A percentile compares a stretch with the other conserved stretches of the same genome.
Evolutionary conservation across 108 stramenopile genomes (phyloP).

Genomic region (Skeletonema costatum): DNA sequence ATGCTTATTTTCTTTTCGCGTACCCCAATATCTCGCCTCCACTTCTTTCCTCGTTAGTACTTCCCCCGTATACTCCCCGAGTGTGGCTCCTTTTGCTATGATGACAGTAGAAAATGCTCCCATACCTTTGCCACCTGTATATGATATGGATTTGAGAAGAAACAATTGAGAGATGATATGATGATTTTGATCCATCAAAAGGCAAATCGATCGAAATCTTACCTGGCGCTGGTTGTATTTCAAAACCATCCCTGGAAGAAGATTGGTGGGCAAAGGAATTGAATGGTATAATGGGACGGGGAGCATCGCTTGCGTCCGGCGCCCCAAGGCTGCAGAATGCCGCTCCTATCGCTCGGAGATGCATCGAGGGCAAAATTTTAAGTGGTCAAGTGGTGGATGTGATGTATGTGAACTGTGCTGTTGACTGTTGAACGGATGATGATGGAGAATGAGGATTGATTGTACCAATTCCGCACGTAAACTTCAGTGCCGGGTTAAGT

Average conservation of each 20-base stretch:
- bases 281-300: slow-evolving; percentile 6
- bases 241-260: background rate
- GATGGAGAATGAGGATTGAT: too few species aligned
- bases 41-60: slow-evolving; percentile 17
- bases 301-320: background rate
- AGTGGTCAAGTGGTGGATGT: too few species aligned
- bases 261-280: slow-evolving; percentile 11
- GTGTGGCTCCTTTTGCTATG: slow-evolving; percentile 3
- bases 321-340: background rate
- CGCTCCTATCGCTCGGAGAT: background rate
- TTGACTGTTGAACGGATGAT: too few species aligned
- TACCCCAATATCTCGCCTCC: slow-evolving; percentile 28
- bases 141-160: background rate
- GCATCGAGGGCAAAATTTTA: background rate
- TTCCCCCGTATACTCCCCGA: slow-evolving; percentile 34
- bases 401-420: too few species aligned
- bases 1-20: slow-evolving; percentile 1
- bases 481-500: too few species aligned
- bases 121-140: slow-evolving; percentile 17
- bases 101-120: slow-evolving; percentile 21
- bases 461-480: too few species aligned
- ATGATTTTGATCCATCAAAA: background rate
- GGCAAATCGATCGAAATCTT: background rate
- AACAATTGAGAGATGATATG: background rate
- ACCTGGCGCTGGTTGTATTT: background rate